Conservation (phyloP, 257 asterid genomes). For the Marsdenia floribunda region DNA sequence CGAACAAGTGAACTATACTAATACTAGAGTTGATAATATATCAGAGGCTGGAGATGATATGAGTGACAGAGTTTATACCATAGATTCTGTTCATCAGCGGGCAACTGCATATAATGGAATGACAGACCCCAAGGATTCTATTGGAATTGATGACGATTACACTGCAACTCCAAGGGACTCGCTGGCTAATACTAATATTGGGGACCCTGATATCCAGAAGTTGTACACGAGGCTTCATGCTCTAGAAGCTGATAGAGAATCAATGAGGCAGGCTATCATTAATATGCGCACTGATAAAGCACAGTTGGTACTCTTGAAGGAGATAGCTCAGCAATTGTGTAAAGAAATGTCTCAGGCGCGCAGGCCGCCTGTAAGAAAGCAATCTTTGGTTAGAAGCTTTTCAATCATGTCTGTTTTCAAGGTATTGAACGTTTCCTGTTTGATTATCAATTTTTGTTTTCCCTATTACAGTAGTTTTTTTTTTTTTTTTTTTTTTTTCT, state of each 20-base stretch:
- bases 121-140: slow-evolving; percentile 44
- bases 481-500: not conserved
- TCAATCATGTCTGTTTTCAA: slow-evolving; percentile 61
- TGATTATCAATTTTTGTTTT: slow-evolving; percentile 6
- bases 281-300: slow-evolving; percentile 88
- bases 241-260: slow-evolving; percentile 96
- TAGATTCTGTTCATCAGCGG: slow-evolving; percentile 73
- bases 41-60: slow-evolving; percentile 64
- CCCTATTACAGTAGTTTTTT: not conserved
- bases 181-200: slow-evolving; percentile 30
- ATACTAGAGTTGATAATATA: slow-evolving; percentile 43
- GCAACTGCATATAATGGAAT: slow-evolving; percentile 31
- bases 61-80: slow-evolving; percentile 74
- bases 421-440: slow-evolving; percentile 34
- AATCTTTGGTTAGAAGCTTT: slow-evolving; percentile 36
- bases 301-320: slow-evolving; percentile 74
- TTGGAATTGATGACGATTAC: slow-evolving; percentile 44
- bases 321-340: slow-evolving; percentile 86
- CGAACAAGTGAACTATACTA: slow-evolving; percentile 42
- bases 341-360: slow-evolving; percentile 62
- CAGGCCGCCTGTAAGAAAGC: slow-evolving; percentile 49
- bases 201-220: slow-evolving; percentile 73
- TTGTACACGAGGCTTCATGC: slow-evolving; percentile 83
- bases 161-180: slow-evolving; percentile 49
- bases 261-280: slow-evolving; percentile 88